Evolutionary conservation across 2,329 filamentous ascomycete species (phyloP), one percentile per base, ranked within the genome.

Genomic region (Mollisia scopiformis): DNA sequence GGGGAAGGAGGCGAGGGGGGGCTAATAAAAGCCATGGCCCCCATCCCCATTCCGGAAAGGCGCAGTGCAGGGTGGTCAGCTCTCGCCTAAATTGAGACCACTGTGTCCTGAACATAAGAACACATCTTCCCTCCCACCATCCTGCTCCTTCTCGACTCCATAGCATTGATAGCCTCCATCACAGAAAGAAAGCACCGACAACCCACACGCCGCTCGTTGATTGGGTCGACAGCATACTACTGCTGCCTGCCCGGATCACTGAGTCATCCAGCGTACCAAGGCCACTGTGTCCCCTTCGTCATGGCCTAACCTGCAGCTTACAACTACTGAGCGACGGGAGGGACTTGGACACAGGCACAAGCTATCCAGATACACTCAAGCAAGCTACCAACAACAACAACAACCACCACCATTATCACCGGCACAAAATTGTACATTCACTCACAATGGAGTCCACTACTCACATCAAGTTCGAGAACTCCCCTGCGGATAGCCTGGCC

Each of bases 381-480:
- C 49, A 47, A 21, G 37, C 33, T 21, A n/a, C 11, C n/a, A 21
- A 23, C 37, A 13, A 33, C 39, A 37, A 6, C 11, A 21, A n/a
- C 55, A 37, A 6, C 16, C 30, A 31, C 25, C 25, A 57, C 27
- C 21, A n/a, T n/a, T n/a, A n/a, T n/a, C n/a, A n/a, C n/a, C n/a
- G n/a, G n/a, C n/a, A n/a, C n/a, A n/a, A n/a, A n/a, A n/a, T n/a
- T n/a, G n/a, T n/a, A n/a, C n/a, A n/a, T n/a, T n/a, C 65, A 35
- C 27, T 21, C 59, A 55, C 27, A 14, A 60, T 64, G 62, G 53
- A 58, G 64, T 63, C 62, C 23, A 63, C 69, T 33, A 68, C 69
- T 41, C 61, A 69, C 6, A 62, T 74, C 57, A 74, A 74, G 61
- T 73, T 69, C 62, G 72, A 74, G 67, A 62, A 70, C 30, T 73